Evolutionary conservation across 495 filamentous ascomycete species (phyloP).

Genomic region (Umbilicaria muhlenbergii): DNA sequence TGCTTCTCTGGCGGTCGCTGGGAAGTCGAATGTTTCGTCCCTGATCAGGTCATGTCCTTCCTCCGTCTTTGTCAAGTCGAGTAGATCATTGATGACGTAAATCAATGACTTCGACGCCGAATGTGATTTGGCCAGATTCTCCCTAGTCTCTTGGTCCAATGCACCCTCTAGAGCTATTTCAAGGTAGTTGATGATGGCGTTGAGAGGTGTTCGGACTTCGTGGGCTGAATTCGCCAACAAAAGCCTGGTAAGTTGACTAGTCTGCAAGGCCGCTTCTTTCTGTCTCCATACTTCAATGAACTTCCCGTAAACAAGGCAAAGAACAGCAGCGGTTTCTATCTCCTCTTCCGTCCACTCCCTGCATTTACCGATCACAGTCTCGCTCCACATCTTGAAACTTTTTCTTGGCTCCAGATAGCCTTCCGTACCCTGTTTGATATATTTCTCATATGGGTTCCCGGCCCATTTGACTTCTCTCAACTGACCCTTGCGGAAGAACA

Average conservation of each 20-base stretch:
- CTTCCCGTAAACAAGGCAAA: slow-evolving; percentile 83
- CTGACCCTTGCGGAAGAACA: slow-evolving; percentile 76
- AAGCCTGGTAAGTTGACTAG: slow-evolving; percentile 62
- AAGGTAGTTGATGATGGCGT: slow-evolving; percentile 92
- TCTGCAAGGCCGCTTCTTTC: slow-evolving; percentile 75
- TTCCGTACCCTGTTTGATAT: slow-evolving; percentile 46
- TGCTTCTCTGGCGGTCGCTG: slow-evolving; percentile 57
- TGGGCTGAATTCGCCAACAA: slow-evolving; percentile 87
- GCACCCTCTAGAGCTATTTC: slow-evolving; percentile 84
- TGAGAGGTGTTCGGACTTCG: slow-evolving; percentile 85
- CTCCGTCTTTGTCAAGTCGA: slow-evolving; percentile 84
- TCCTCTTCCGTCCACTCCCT: slow-evolving; percentile 44
- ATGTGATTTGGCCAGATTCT: slow-evolving; percentile 75
- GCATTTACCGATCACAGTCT: slow-evolving; percentile 60
- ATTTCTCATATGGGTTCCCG: slow-evolving; percentile 83
- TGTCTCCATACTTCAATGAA: slow-evolving; percentile 90
- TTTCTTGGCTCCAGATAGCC: slow-evolving; percentile 59
- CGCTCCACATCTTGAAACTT: slow-evolving; percentile 64
- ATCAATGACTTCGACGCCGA: slow-evolving; percentile 94
- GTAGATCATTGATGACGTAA: slow-evolving; percentile 88
- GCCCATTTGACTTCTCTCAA: slow-evolving; percentile 77
- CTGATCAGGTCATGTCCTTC: slow-evolving; percentile 67
- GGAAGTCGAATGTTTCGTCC: slow-evolving; percentile 66
- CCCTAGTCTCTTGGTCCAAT: slow-evolving; percentile 69
- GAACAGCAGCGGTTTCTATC: slow-evolving; percentile 73